Evolutionary conservation across 2,329 filamentous ascomycete genomes (phyloP).

Genomic region (Aureobasidium sp.): DNA sequence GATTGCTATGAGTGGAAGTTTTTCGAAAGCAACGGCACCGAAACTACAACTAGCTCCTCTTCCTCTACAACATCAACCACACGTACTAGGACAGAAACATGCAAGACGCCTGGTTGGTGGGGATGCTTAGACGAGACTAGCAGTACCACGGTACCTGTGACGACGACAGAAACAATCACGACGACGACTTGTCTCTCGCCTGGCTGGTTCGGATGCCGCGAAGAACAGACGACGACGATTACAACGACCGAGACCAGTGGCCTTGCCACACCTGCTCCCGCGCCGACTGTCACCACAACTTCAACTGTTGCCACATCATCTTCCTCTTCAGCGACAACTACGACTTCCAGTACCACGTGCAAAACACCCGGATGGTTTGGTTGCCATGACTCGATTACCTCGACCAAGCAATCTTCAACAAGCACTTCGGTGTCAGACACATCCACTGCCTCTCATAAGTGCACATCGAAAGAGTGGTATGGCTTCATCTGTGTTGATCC

Average conservation of each 20-base stretch:
- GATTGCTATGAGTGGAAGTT: slow-evolving; percentile 94
- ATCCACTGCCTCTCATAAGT: slow-evolving; percentile 16
- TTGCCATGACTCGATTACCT: slow-evolving; percentile 48
- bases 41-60: slow-evolving; percentile 54
- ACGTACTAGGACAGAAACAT: slow-evolving; percentile 68
- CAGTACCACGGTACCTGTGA: slow-evolving; percentile 24
- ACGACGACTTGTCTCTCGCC: slow-evolving; percentile 50
- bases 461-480: slow-evolving; percentile 20
- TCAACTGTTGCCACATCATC: neutral
- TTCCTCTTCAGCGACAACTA: neutral
- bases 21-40: slow-evolving; percentile 83
- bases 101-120: slow-evolving; percentile 90
- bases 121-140: slow-evolving; percentile 64
- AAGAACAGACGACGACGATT: slow-evolving; percentile 35
- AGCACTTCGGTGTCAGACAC: slow-evolving; percentile 13
- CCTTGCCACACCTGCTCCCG: slow-evolving; percentile 17
- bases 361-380: slow-evolving; percentile 59
- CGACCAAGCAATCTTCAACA: slow-evolving; percentile 19
- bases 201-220: slow-evolving; percentile 61
- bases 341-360: slow-evolving; percentile 36
- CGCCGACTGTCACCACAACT: slow-evolving; percentile 15
- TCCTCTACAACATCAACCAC: slow-evolving; percentile 45
- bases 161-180: slow-evolving; percentile 38
- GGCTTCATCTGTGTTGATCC: slow-evolving; percentile 24
- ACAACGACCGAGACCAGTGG: slow-evolving; percentile 19